Evolutionary conservation across 345 rosid species (phyloP).

Genomic region (Gossypium sturtianum): DNA sequence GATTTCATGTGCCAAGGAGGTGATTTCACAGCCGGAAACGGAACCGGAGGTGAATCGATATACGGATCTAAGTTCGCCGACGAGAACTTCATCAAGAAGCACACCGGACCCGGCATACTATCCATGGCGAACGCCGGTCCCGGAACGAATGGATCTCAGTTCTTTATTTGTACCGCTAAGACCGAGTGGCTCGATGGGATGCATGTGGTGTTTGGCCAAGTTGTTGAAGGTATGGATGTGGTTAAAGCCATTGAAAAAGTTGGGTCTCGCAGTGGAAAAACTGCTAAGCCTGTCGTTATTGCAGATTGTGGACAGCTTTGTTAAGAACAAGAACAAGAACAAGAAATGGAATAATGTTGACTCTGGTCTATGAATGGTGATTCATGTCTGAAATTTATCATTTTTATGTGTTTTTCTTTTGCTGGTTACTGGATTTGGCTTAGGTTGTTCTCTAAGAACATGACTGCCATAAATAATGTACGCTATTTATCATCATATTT

Average conservation of each 20-base stretch:
- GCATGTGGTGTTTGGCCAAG: conserved; percentile 77
- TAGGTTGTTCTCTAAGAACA: background rate
- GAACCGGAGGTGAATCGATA: conserved; percentile 81
- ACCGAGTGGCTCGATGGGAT: conserved; percentile 74
- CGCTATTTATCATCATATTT: background rate
- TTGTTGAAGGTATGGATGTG: conserved; percentile 60
- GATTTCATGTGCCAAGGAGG: conserved; percentile 89
- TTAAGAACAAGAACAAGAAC: background rate
- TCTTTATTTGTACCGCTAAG: conserved; percentile 56
- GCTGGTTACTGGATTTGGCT: background rate
- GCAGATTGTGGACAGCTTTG: conserved; percentile 69
- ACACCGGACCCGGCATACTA: conserved; percentile 59
- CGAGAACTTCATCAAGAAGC: conserved; percentile 79
- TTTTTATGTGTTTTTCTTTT: background rate
- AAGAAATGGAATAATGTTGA: background rate
- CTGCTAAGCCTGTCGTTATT: conserved; percentile 41
- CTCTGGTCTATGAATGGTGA: background rate
- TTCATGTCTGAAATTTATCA: background rate
- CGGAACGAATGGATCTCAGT: conserved; percentile 69
- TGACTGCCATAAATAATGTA: background rate
- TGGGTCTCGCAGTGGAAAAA: conserved; percentile 49
- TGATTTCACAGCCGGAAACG: conserved; percentile 73
- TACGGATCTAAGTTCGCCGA: conserved; percentile 64
- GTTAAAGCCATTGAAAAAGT: conserved; percentile 58
- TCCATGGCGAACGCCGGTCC: conserved; percentile 85